These are phyloP conservation scores for Trichoderma sp. DNA, from an alignment of 2,329 filamentous ascomycete genomes.

Conservation along the genomic window DNA sequence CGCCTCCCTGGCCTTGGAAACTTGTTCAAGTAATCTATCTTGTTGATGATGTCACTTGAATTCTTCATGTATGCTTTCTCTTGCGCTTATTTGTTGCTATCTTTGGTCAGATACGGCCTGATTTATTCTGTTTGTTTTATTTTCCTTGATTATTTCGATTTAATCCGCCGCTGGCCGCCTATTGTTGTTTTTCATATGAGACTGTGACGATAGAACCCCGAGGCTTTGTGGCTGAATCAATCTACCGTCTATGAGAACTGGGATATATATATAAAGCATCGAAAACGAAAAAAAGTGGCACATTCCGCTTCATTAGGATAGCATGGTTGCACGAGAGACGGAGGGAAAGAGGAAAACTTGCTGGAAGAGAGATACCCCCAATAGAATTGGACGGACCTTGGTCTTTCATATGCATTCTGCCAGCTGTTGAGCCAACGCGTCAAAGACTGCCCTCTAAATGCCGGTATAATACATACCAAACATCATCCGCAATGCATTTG, in stretches of 20 bases:
- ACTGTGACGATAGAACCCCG: background rate
- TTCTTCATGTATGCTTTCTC: background rate
- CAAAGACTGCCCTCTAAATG: background rate
- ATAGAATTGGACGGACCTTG: conserved; percentile 29
- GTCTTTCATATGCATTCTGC: conserved; percentile 20
- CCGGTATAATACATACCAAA: background rate
- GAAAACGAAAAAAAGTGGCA: background rate
- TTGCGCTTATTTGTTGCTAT: background rate
- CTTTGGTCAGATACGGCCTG: background rate
- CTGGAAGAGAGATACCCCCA: conserved; percentile 34
- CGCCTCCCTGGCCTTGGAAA: conserved; percentile 28
- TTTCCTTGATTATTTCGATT: background rate
- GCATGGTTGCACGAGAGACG: conserved; percentile 13
- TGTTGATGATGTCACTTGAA: background rate
- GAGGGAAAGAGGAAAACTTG: conserved; percentile 27
- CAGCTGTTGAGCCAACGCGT: background rate
- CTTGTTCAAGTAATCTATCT: background rate
- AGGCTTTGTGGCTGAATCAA: background rate
- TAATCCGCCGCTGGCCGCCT: background rate
- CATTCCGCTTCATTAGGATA: background rate
- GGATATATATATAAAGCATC: background rate
- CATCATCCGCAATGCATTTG: background rate
- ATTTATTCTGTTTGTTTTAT: background rate
- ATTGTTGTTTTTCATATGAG: background rate
- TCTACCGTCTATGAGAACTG: background rate